Conservation (phyloP, 768 basidiomycete genomes). For the Boletus patriciae region DNA sequence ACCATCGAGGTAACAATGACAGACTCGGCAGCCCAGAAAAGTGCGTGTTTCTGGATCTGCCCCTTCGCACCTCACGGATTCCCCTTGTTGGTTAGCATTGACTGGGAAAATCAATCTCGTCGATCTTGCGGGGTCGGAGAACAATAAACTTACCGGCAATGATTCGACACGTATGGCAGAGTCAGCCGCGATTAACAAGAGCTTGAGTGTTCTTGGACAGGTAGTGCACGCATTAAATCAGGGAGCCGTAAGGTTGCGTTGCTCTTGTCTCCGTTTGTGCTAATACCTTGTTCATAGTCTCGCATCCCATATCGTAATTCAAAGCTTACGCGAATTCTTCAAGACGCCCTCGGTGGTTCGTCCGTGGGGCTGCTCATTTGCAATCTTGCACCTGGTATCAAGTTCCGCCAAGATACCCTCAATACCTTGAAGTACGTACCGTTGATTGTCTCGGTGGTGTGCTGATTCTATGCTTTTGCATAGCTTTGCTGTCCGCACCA, state of each 20-base stretch:
- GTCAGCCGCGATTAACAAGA: conserved; percentile 87
- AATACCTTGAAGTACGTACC: conserved; percentile 81
- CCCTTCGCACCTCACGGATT: neutral
- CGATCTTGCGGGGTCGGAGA: conserved; percentile 89
- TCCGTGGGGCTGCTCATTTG: conserved; percentile 82
- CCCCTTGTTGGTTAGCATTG: conserved; percentile 42
- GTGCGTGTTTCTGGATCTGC: conserved; percentile 36
- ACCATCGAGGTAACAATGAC: conserved; percentile 66
- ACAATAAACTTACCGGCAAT: conserved; percentile 89
- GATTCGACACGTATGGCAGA: conserved; percentile 86
- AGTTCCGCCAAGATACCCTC: conserved; percentile 82
- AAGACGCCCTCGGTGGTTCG: conserved; percentile 85
- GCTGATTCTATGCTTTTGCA: conserved; percentile 8
- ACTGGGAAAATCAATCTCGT: conserved; percentile 83
- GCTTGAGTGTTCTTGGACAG: conserved; percentile 81
- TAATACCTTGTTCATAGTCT: conserved; percentile 40
- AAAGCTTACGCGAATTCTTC: conserved; percentile 83
- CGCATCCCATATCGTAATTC: conserved; percentile 90
- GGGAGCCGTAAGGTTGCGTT: conserved; percentile 49
- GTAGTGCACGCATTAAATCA: conserved; percentile 84
- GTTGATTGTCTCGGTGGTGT: neutral
- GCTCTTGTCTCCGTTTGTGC: neutral
- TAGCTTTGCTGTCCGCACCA: conserved; percentile 80
- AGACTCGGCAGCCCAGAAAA: conserved; percentile 52
- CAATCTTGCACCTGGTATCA: conserved; percentile 80